Percentiles rank a stretch among this genome's conserved stretches.
Conservation (phyloP, 176 grass and related monocot genomes). For the Panicum miliaceum region DNA sequence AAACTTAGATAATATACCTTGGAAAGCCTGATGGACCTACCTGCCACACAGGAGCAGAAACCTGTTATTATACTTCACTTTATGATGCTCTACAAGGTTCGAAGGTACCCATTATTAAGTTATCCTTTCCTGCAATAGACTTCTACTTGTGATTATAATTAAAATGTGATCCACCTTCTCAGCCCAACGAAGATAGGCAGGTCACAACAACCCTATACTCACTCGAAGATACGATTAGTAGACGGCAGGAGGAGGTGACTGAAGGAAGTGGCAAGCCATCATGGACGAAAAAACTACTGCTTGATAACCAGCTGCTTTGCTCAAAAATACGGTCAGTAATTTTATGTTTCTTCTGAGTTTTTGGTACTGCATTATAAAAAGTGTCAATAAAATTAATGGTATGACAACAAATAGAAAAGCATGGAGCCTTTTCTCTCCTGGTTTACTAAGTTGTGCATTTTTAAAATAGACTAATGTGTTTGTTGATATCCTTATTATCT, state of each 20-base stretch:
- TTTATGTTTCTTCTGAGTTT: conserved; percentile 9
- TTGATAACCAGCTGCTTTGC: conserved; percentile 73
- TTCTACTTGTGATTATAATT: conserved; percentile 13
- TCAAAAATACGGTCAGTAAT: conserved; percentile 77
- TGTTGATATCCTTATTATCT: not conserved
- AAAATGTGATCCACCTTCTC: conserved; percentile 10
- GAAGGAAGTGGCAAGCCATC: conserved; percentile 65
- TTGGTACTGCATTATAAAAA: not conserved
- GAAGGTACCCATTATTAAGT: conserved; percentile 55
- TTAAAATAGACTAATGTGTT: not conserved
- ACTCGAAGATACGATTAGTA: conserved; percentile 80
- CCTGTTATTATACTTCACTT: conserved; percentile 89
- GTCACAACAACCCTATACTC: conserved; percentile 72
- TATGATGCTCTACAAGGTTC: conserved; percentile 66
- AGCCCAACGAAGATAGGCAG: conserved; percentile 51
- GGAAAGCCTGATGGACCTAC: conserved; percentile 95
- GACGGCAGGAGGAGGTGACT: conserved; percentile 68
- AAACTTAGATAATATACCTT: conserved; percentile 90
- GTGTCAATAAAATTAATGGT: not conserved
- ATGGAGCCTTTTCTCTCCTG: not conserved
- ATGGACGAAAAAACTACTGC: conserved; percentile 90
- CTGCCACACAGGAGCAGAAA: conserved; percentile 91
- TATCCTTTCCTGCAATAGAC: not conserved
- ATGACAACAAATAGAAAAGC: not conserved
- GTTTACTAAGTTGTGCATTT: not conserved